Evolutionary conservation across 768 basidiomycete species (phyloP), one percentile per base, ranked within the genome.

Genomic region (Lactarius quietus): DNA sequence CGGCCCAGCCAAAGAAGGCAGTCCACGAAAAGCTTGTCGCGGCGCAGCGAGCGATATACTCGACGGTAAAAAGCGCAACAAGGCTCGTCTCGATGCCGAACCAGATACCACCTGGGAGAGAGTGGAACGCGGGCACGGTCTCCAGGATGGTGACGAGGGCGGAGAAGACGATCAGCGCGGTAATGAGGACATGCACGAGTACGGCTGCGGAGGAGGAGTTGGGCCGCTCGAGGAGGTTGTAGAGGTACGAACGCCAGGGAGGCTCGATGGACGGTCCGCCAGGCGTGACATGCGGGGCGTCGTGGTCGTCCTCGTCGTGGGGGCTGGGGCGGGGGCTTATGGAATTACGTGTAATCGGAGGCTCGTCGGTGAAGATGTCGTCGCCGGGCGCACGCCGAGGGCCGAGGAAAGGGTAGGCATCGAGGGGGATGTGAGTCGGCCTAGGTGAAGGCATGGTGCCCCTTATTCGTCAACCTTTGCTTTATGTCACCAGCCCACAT

Each of bases 61-160:
- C 94, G 63, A 93, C 80, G 0, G 94, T 95, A 74, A 95, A 96
- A 3, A 95, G 74, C 56, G 87, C 85, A 29, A 95, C 93, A 12
- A 95, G 75, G 59, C 83, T 86, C 20, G 93, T 93, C 77, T 95
- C 94, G 26, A 93, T 73, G 1, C 94, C 94, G 67, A 96, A 96
- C 86, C 94, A 93, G 8, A 89, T 78, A 41, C 86, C 79, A 17
- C 83, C 84, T 3, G 86, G 83, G 3, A 87, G 84, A 10, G 83
- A 81, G 72, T 90, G 90, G 68, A 92, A 86, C 1, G 84, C 82
- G 0, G 89, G 91, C 1, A 93, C 86, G 0, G 92, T 93, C 74
- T 93, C 91, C 29, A 93, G 77, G 5, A 92, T 80, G 0, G 91
- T 93, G 31, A 93, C 84, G 43, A 90, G 68, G 1, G 91, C 91